phyloP scores from a whole-genome alignment of 2,329 filamentous ascomycete genomes.

The Aspergillaceae sp. region DNA sequence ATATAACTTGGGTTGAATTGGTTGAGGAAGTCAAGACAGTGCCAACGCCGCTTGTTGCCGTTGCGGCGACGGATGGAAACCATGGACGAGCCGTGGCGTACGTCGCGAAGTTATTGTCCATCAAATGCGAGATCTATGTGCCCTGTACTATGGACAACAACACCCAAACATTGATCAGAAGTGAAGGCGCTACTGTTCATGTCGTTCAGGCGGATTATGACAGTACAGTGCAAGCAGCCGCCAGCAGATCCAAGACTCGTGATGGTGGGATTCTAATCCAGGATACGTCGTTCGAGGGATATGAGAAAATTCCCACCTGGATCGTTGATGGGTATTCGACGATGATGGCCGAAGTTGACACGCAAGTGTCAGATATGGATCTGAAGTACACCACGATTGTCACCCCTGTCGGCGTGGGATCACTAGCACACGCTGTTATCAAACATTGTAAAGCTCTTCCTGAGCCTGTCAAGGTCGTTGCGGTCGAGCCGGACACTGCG shows the following conservation, averaged over 20 bases:
- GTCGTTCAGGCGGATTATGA: conserved; percentile 57
- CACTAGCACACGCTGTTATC: conserved; percentile 60
- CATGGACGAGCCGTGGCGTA: conserved; percentile 64
- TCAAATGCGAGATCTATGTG: conserved; percentile 54
- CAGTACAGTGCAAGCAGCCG: conserved; percentile 46
- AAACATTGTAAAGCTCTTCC: conserved; percentile 51
- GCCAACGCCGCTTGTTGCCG: conserved; percentile 35
- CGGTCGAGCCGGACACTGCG: conserved; percentile 62
- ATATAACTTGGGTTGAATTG: conserved; percentile 39
- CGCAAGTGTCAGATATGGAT: conserved; percentile 44
- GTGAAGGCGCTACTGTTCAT: conserved; percentile 55
- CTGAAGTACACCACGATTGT: conserved; percentile 46
- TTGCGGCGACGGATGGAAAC: conserved; percentile 67
- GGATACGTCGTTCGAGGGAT: conserved; percentile 60
- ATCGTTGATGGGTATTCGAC: conserved; percentile 71
- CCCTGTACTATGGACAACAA: conserved; percentile 48
- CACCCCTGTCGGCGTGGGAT: conserved; percentile 63
- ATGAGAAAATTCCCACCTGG: conserved; percentile 60
- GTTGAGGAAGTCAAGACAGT: conserved; percentile 22
- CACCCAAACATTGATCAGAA: conserved; percentile 48
- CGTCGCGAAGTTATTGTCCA: conserved; percentile 54
- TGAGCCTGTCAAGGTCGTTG: conserved; percentile 41
- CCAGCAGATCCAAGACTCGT: conserved; percentile 27
- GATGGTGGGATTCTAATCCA: conserved; percentile 51
- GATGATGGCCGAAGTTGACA: conserved; percentile 60